Evolutionary conservation across 169 alveolate species (phyloP).

Genomic region (Eimeria necatrix): DNA sequence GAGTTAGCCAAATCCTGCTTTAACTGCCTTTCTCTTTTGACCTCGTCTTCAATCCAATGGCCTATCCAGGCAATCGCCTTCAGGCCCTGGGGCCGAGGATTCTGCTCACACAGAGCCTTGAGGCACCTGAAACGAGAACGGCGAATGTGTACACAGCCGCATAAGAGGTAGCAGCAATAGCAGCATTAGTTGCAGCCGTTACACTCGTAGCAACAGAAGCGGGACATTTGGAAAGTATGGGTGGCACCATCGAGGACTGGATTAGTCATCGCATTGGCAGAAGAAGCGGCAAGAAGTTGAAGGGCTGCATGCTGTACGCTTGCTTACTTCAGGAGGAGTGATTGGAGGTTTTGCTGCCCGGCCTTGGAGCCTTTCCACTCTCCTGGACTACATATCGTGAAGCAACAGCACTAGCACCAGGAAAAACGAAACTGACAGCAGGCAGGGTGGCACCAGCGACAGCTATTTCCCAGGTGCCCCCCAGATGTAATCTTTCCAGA

Average conservation of each 20-base stretch:
- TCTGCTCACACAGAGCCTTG: slow-evolving; percentile 10
- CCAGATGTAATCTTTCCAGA: too few relatives aligned
- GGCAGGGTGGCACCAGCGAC: not conserved
- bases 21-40: slow-evolving; percentile 2
- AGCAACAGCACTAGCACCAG: not conserved
- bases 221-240: not conserved
- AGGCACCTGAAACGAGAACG: slow-evolving; percentile 32
- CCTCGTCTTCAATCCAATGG: slow-evolving; percentile 23
- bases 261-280: not conserved
- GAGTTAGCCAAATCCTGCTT: slow-evolving; percentile 26
- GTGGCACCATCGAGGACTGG: slow-evolving; percentile 9
- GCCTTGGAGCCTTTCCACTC: not conserved
- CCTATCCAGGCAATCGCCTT: slow-evolving; percentile 57
- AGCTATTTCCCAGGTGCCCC: too few relatives aligned
- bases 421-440: not conserved
- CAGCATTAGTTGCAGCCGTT: not conserved
- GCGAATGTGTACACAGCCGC: not conserved
- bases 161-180: not conserved
- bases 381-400: not conserved
- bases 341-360: slow-evolving; percentile 8
- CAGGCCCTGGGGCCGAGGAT: slow-evolving; percentile 54
- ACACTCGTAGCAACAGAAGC: not conserved
- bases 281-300: not conserved
- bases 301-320: not conserved
- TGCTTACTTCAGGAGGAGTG: slow-evolving; percentile 35